These are phyloP conservation scores for Penicillium sp. DNA, from an alignment of 2,329 filamentous ascomycete genomes.

Conservation along the genomic window DNA sequence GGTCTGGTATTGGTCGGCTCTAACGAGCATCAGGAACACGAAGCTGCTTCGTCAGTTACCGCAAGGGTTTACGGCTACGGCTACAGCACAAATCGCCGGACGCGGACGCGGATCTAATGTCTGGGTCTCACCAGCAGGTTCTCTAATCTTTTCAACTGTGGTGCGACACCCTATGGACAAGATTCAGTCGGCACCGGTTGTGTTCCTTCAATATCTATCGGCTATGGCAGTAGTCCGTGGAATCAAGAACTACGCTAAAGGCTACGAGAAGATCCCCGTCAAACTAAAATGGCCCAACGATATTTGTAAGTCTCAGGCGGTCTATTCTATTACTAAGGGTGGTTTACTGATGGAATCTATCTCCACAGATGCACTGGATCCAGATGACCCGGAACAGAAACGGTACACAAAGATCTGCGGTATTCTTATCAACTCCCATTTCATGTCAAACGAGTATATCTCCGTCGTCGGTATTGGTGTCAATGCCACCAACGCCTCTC, in stretches of 20 bases:
- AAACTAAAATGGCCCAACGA: conserved; percentile 98
- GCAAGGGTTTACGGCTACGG: conserved; percentile 81
- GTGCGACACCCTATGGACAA: conserved; percentile 79
- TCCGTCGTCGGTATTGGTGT: conserved; percentile 83
- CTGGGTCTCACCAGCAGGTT: conserved; percentile 87
- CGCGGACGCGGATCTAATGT: conserved; percentile 88
- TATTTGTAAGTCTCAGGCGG: conserved; percentile 61
- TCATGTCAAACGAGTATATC: conserved; percentile 73
- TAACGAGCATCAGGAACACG: conserved; percentile 62
- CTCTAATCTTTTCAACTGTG: conserved; percentile 82
- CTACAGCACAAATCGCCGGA: conserved; percentile 83
- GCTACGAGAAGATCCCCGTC: conserved; percentile 73
- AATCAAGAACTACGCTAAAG: conserved; percentile 73
- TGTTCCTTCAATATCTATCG: conserved; percentile 92
- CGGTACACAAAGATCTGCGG: conserved; percentile 86
- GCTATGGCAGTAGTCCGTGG: conserved; percentile 84
- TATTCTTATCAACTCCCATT: conserved; percentile 86
- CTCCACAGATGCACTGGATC: conserved; percentile 63
- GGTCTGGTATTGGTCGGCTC: background rate
- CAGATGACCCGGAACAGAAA: conserved; percentile 49
- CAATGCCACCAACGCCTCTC: conserved; percentile 79
- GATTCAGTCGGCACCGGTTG: conserved; percentile 71
- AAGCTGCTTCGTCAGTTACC: conserved; percentile 74
- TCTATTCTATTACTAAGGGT: background rate
- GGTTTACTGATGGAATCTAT: background rate